phyloP scores from a whole-genome alignment of 306 rosid genomes.

The Glycine tomentella region DNA sequence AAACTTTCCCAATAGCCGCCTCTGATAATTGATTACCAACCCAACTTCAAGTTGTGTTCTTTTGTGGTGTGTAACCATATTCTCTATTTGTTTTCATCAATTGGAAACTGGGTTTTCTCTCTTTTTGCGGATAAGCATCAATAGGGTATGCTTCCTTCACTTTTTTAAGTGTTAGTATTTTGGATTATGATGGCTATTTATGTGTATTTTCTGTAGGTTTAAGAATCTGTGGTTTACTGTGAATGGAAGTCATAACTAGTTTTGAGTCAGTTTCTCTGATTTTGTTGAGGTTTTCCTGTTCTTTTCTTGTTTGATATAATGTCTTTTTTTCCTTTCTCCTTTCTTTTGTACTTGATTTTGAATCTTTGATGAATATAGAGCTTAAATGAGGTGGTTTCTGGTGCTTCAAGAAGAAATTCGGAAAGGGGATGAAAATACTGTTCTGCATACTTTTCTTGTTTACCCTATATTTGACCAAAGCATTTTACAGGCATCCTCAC shows the following conservation, averaged over 20 bases:
- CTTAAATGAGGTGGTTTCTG: no score
- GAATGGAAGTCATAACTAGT: background rate
- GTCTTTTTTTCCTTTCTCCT: background rate
- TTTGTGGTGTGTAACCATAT: background rate
- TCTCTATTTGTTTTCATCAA: conserved; percentile 39
- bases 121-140: conserved; percentile 19
- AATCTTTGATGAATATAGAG: background rate
- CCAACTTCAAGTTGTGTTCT: conserved; percentile 5
- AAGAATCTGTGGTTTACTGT: background rate
- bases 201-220: background rate
- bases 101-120: conserved; percentile 40
- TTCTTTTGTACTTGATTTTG: background rate
- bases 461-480: background rate
- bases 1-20: conserved; percentile 45
- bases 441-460: background rate
- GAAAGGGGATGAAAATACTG: background rate
- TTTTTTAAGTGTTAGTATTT: background rate
- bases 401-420: no score
- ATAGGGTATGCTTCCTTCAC: conserved; percentile 45
- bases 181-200: background rate
- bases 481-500: background rate
- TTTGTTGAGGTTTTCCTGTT: background rate
- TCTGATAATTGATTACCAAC: conserved; percentile 14
- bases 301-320: background rate
- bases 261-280: conserved; percentile 13